Base-by-base conservation (phyloP, 495 filamentous ascomycete genomes). In the Aspergillus biplanus region DNA sequence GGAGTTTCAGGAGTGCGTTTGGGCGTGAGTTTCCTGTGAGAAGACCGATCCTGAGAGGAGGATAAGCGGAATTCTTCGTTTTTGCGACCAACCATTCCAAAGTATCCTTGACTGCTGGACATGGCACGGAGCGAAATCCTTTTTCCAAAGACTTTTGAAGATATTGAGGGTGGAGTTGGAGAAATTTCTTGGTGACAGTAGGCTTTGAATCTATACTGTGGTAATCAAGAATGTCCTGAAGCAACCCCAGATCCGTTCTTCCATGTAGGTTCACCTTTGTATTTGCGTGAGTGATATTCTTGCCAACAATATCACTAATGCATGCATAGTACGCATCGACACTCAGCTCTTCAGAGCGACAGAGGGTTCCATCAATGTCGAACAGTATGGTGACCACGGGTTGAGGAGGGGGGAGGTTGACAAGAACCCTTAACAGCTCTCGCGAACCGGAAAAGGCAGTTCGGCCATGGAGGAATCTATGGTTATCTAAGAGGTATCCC, bases 271-370 rank as follows among this genome's bases (percentile, higher is more conserved):
- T 65, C 27, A 65, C 63, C 6, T 32, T 56, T 12, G 63, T 65
- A 8, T 60, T 65, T 49, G 37, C 63, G 15, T 65, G 63, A 44
- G 63, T 60, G 12, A 65, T 60, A 7, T 57, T 42, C 37, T 56
- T 65, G 33, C 63, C 63, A 7, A 55, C 39, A 15, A 65, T 39
- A 56, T 59, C 63, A 56, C 42, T 65, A 11, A 65, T 6, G n/a
- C 63, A 65, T 5, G 63, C 56, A 37, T 60, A 65, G 32, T 60
- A 65, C 5, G 63, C 63, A 44, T 65, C 63, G 12, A 65, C 53
- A n/a, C 63, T 65, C 52, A 65, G 32, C 21, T 65, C 63, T 46
- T 65, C 63, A 11, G 63, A 65, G 56, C 63, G 63, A 34, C 63
- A 65, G 9, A 65, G 63, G n/a, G 63, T 65, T 42, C 63, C 63